Evolutionary conservation across 2,329 filamentous ascomycete genomes (phyloP).

Genomic region (Ophiostoma sp.): DNA sequence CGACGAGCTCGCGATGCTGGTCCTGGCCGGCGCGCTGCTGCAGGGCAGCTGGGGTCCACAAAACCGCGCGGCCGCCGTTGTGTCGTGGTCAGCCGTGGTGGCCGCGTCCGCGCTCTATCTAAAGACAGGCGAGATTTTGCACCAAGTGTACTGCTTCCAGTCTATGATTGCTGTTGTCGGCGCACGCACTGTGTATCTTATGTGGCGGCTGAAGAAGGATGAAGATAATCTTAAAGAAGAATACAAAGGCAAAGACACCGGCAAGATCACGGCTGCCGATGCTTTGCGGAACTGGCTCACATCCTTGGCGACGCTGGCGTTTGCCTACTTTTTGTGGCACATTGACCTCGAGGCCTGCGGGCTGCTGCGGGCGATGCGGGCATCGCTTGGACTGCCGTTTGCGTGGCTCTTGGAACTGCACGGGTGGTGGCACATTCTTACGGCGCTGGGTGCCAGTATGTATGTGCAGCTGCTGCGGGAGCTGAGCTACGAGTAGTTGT

Average conservation of each 20-base stretch:
- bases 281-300: conserved; percentile 9
- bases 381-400: conserved; percentile 48
- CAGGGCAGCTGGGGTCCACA: conserved; percentile 43
- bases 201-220: conserved; percentile 25
- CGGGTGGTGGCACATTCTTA: conserved; percentile 61
- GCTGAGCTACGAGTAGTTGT: conserved; percentile 3
- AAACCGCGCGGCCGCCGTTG: conserved; percentile 38
- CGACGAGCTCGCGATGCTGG: conserved; percentile 57
- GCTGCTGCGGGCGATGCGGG: conserved; percentile 42
- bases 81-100: conserved; percentile 39
- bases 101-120: conserved; percentile 42
- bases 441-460: conserved; percentile 45
- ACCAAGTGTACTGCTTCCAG: conserved; percentile 40
- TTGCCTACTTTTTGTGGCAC: conserved; percentile 52
- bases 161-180: conserved; percentile 34
- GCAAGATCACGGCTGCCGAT: background rate
- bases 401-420: conserved; percentile 54
- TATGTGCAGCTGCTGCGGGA: conserved; percentile 22
- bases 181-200: conserved; percentile 36
- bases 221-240: conserved; percentile 23
- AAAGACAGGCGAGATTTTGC: conserved; percentile 40
- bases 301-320: conserved; percentile 14
- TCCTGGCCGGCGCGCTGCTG: conserved; percentile 48
- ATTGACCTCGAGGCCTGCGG: conserved; percentile 51
- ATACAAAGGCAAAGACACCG: background rate